Conservation (phyloP, 139 green algal genomes). For the Chlamydomonas eustigma region DNA sequence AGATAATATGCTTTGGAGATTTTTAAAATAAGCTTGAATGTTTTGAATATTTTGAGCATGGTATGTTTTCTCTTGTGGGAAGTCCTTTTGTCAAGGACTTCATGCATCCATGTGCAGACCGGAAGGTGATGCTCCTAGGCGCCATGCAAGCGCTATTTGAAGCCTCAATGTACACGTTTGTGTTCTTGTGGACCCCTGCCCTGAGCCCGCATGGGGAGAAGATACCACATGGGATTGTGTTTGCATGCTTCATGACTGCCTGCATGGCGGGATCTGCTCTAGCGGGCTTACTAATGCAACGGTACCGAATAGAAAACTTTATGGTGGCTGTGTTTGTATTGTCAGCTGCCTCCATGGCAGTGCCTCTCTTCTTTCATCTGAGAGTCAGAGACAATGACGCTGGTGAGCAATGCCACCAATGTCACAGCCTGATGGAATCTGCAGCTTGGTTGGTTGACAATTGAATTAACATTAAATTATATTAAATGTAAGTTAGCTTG, state of each 20-base stretch:
- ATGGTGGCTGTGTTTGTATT: slow-evolving; percentile 82
- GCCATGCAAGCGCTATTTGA: slow-evolving; percentile 92
- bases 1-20: no score
- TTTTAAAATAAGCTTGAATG: no score
- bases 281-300: slow-evolving; percentile 29
- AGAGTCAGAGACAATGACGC: background rate
- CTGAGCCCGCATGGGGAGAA: slow-evolving; percentile 76
- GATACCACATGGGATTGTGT: slow-evolving; percentile 95
- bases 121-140: slow-evolving; percentile 63
- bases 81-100: no score
- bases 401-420: background rate
- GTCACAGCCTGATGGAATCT: no score
- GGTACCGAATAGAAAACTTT: slow-evolving; percentile 56
- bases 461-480: no score
- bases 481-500: no score
- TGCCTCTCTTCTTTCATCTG: slow-evolving; percentile 52
- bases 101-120: slow-evolving; percentile 52
- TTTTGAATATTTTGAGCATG: no score
- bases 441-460: no score
- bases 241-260: slow-evolving; percentile 93
- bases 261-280: slow-evolving; percentile 84
- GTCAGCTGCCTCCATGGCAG: slow-evolving; percentile 49
- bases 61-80: no score
- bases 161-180: slow-evolving; percentile 96
- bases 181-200: slow-evolving; percentile 96